Evolutionary conservation across 257 asterid genomes (phyloP).

Genomic region (Solanum infundibuliforme): DNA sequence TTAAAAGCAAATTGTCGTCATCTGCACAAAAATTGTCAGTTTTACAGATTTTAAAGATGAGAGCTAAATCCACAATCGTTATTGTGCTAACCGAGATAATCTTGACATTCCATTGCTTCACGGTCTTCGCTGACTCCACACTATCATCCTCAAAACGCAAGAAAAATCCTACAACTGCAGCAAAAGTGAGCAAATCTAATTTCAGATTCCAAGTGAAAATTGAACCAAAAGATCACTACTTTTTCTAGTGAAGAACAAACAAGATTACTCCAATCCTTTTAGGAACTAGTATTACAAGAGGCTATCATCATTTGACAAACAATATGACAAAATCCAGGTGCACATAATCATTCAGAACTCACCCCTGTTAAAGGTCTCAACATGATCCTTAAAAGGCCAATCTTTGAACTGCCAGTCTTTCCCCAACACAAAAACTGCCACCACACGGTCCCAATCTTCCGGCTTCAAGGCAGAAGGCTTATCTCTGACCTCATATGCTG

Average conservation of each 20-base stretch:
- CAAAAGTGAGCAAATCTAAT: background rate
- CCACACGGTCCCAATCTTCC: conserved; percentile 98
- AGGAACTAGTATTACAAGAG: background rate
- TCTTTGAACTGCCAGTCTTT: conserved; percentile 99
- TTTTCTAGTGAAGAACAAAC: background rate
- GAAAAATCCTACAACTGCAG: conserved; percentile 86
- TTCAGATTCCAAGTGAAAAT: background rate
- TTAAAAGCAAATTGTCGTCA: background rate
- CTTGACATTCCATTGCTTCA: conserved; percentile 97
- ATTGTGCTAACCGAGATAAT: conserved; percentile 72
- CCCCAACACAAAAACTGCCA: conserved; percentile 94
- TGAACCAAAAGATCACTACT: background rate
- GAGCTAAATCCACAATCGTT: background rate
- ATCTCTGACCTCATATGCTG: conserved; percentile 97
- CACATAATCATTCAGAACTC: conserved; percentile 16
- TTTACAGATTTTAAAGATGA: background rate
- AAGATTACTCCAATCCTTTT: background rate
- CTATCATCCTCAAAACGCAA: conserved; percentile 99
- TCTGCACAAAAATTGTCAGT: background rate
- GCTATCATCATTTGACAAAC: background rate
- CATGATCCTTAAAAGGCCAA: conserved; percentile 97
- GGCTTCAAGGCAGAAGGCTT: conserved; percentile 82
- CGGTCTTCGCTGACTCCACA: conserved; percentile 85
- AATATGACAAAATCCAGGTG: background rate
- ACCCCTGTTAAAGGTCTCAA: conserved; percentile 90